These are phyloP conservation scores for Trametes cingulata DNA, from an alignment of 768 basidiomycete species.

Conservation along the genomic window DNA sequence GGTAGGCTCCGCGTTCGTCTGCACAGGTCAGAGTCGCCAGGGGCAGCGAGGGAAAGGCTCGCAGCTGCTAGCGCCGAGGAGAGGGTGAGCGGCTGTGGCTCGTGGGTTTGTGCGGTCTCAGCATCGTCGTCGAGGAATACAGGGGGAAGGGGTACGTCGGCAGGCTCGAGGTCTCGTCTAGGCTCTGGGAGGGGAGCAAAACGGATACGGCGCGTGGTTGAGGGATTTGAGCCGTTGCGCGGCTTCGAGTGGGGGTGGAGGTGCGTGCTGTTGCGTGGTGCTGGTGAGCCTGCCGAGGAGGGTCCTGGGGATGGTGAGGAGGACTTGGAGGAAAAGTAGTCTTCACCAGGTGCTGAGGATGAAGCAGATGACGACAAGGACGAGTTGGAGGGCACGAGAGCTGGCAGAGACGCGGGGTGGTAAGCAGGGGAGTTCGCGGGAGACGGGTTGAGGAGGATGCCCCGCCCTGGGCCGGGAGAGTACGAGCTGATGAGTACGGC, in stretches of 20 bases:
- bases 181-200: constrained; percentile 89
- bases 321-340: constrained; percentile 26
- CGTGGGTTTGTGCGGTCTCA: constrained; percentile 16
- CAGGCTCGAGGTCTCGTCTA: constrained; percentile 44
- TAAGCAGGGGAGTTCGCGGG: constrained; percentile 29
- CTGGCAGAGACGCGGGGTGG: constrained; percentile 25
- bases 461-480: constrained; percentile 24
- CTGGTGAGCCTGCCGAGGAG: constrained; percentile 3
- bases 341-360: constrained; percentile 27
- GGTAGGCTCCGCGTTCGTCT: constrained; percentile 17
- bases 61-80: constrained; percentile 23
- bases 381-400: constrained; percentile 25
- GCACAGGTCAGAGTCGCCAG: constrained; percentile 26
- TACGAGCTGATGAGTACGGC: constrained; percentile 16
- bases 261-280: neutral
- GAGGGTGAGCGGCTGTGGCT: constrained; percentile 14
- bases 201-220: constrained; percentile 50
- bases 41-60: constrained; percentile 27
- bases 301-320: constrained; percentile 15
- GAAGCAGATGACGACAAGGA: constrained; percentile 31
- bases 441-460: constrained; percentile 35
- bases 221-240: constrained; percentile 18
- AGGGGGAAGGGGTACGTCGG: constrained; percentile 39
- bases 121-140: constrained; percentile 32
- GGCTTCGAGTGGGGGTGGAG: constrained; percentile 11